Evolutionary conservation across 1,139 yeast genomes (phyloP).

Genomic region (Scheffersomyces stambukii): DNA sequence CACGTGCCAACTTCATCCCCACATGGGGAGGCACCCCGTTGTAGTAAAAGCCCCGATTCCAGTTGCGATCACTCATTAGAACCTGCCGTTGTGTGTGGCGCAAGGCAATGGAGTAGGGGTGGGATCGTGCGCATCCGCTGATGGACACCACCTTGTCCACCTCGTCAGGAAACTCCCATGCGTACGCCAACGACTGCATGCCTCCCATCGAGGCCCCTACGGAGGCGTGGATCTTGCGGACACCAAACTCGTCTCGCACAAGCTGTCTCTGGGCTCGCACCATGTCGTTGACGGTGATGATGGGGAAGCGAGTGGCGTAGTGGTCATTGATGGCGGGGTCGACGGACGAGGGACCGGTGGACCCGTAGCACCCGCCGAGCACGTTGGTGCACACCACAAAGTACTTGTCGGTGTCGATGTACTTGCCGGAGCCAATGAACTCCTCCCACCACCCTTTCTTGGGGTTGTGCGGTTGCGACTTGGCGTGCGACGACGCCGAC

Average conservation of each 20-base stretch:
- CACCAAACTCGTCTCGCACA: conserved; percentile 57
- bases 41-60: conserved; percentile 90
- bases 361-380: conserved; percentile 91
- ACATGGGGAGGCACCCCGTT: conserved; percentile 80
- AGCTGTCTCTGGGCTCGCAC: conserved; percentile 80
- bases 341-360: conserved; percentile 84
- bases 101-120: conserved; percentile 91
- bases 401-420: conserved; percentile 75
- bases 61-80: conserved; percentile 88
- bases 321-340: conserved; percentile 66
- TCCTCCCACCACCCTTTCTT: conserved; percentile 96
- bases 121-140: conserved; percentile 90
- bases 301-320: conserved; percentile 87
- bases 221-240: conserved; percentile 64
- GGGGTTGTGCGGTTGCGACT: conserved; percentile 65
- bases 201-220: conserved; percentile 98
- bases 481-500: conserved; percentile 94
- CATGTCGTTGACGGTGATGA: conserved; percentile 84
- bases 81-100: conserved; percentile 92
- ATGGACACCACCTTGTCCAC: conserved; percentile 73
- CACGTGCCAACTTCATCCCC: conserved; percentile 92
- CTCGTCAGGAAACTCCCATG: conserved; percentile 73
- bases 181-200: conserved; percentile 90
- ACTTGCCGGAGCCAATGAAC: conserved; percentile 80
- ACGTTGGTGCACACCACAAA: conserved; percentile 88